Base-by-base conservation (phyloP, 1,139 yeast genomes). In the Diutina sp. region DNA sequence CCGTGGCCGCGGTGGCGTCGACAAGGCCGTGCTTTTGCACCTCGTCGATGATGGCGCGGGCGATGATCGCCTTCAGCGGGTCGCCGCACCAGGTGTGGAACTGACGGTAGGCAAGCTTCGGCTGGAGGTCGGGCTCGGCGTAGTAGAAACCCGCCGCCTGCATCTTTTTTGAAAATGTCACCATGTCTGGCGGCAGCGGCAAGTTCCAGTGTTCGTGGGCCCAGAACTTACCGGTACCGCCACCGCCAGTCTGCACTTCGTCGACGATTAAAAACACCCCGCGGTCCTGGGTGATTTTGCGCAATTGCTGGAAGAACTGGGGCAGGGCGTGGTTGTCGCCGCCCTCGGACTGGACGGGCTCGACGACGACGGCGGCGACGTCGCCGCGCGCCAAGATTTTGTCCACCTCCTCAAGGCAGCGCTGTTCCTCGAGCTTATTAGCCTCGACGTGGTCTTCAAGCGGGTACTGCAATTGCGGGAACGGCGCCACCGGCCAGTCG, bases 41-140 rank as follows among this genome's bases (percentile, higher is more conserved):
- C 70, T 86, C 90, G 60, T 77, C 71, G 67, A 82, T 83, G 63
- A 87, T 85, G 61, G 87, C 81, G 61, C 84, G 83, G 57, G 91
- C 86, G 66, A 87, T 77, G 63, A 86, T 73, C 66, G 87, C 81
- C 72, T 86, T 83, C 60, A 90, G 83, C 67, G 93, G 90, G 74
- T 87, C 95, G 64, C 95, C 95, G 71, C 91, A 85, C 95, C 95
- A 87, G 59, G 95, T 87, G 82, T 87, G 87, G 78, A 87, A 87
- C 76, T 87, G 93, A 70, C 95, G 84, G 78, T 84, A 87, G 54
- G 95, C 82, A 68, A 74, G 66, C 68, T 81, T 77, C 62, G 95
- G 95, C 61, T 85, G 77, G 61, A 87, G 71, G 61, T 82, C 85
- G 48, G 85, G 82, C 73, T 84, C 81, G 64, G 80, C 80, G 79